Evolutionary conservation across 2,329 filamentous ascomycete species (phyloP).

Genomic region (Fusarium haematococcum): DNA sequence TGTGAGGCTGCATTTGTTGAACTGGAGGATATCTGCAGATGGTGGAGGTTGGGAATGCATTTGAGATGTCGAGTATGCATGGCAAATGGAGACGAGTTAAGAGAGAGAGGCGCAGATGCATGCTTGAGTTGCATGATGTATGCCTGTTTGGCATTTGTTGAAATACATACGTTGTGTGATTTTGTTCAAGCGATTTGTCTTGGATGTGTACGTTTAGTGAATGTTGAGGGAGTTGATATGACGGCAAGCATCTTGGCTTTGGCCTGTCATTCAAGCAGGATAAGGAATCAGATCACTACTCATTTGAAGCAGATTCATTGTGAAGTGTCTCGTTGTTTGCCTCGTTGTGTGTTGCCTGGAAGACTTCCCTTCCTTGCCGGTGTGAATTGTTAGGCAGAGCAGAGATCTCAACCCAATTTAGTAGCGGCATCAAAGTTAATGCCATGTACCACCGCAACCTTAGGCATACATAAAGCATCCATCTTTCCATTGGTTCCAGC

Average conservation of each 20-base stretch:
- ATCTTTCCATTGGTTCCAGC: neutral
- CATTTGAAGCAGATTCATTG: neutral
- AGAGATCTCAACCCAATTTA: neutral
- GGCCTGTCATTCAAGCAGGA: neutral
- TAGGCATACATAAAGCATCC: neutral
- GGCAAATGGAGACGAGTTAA: neutral
- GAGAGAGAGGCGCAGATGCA: neutral
- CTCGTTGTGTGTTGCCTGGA: neutral
- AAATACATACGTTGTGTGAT: slow-evolving; percentile 18
- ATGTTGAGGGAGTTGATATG: neutral
- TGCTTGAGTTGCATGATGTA: slow-evolving; percentile 2
- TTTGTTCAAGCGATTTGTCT: neutral
- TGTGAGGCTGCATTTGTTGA: slow-evolving; percentile 28
- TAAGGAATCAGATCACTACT: neutral
- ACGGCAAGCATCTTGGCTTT: neutral
- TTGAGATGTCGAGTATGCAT: neutral
- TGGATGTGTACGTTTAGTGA: neutral
- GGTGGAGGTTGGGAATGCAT: slow-evolving; percentile 7
- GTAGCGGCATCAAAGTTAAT: neutral
- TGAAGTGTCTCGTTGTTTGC: neutral
- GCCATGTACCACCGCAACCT: neutral
- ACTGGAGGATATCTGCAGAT: slow-evolving; percentile 13
- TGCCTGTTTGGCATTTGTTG: slow-evolving; percentile 18
- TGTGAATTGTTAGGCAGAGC: neutral
- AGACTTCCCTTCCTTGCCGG: neutral